A percentile compares a stretch with the other conserved stretches of the same genome.
These are phyloP conservation scores for Pouteria glomerata DNA, from an alignment of 148 eudicot genomes.

Conservation along the genomic window DNA sequence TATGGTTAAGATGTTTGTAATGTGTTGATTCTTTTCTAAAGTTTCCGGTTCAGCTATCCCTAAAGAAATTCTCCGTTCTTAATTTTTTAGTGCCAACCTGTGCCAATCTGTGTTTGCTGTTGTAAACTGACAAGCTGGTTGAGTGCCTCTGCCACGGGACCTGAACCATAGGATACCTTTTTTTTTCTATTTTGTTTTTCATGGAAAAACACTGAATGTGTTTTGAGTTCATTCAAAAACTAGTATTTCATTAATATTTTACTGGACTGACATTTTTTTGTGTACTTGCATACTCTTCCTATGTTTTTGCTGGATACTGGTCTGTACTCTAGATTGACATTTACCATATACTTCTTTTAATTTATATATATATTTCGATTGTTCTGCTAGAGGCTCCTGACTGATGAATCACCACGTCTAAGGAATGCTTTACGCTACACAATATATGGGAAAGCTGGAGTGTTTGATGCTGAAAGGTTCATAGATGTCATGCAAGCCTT, in stretches of 20 bases:
- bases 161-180: no score
- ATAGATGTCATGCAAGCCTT: constrained; percentile 99
- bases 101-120: not conserved
- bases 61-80: not conserved
- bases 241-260: not conserved
- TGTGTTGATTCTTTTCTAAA: not conserved
- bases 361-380: not conserved
- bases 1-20: not conserved
- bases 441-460: constrained; percentile 91
- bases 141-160: not conserved
- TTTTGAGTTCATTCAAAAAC: not conserved
- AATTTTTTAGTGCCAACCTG: not conserved
- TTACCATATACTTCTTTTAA: constrained; percentile 4
- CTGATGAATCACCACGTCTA: constrained; percentile 95
- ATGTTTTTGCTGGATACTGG: not conserved
- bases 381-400: constrained; percentile 68
- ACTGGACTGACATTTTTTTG: not conserved
- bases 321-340: not conserved
- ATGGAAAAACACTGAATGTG: not conserved
- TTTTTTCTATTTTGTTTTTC: no score
- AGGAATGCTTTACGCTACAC: constrained; percentile 92
- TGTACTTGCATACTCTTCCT: not conserved
- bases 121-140: not conserved
- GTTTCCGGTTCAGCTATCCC: not conserved
- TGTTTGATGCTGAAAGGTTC: constrained; percentile 96